A percentile compares a stretch with the other conserved stretches of the same genome.
These are phyloP conservation scores for Diaporthe citrichinensis DNA, from an alignment of 2,329 filamentous ascomycete genomes.

Conservation along the genomic window DNA sequence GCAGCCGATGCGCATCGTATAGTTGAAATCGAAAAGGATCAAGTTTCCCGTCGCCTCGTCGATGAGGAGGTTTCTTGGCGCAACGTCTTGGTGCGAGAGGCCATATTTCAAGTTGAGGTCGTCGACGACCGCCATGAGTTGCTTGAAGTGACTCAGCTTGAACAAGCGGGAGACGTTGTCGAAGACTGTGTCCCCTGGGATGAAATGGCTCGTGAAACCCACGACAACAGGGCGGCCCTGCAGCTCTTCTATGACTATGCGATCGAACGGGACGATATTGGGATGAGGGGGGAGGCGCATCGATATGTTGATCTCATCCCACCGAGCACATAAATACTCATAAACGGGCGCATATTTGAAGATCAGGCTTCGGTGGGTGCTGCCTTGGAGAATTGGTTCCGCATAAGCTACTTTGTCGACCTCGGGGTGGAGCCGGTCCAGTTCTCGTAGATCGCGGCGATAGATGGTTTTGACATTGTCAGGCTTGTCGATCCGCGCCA, in stretches of 20 bases:
- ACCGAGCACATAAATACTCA: conserved; percentile 34
- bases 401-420: background rate
- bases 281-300: conserved; percentile 50
- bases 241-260: conserved; percentile 46
- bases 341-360: background rate
- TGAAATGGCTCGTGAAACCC: conserved; percentile 47
- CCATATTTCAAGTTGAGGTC: conserved; percentile 54
- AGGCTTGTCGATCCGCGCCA: background rate
- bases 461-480: background rate
- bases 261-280: conserved; percentile 47
- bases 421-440: background rate
- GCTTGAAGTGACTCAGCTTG: conserved; percentile 52
- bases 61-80: conserved; percentile 53
- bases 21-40: conserved; percentile 55
- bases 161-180: conserved; percentile 51
- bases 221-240: conserved; percentile 37
- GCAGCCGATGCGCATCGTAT: conserved; percentile 44
- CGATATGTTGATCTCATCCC: conserved; percentile 54
- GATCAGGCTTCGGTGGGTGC: too few species aligned
- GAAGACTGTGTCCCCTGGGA: conserved; percentile 52
- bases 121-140: conserved; percentile 53
- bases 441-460: background rate
- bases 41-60: conserved; percentile 50
- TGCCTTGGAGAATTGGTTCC: too few species aligned
- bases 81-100: conserved; percentile 55